Percentiles rank a stretch among this genome's conserved stretches.
These are phyloP conservation scores for Psophocarpus tetragonolobus DNA, from an alignment of 306 rosid genomes.

Conservation along the genomic window DNA sequence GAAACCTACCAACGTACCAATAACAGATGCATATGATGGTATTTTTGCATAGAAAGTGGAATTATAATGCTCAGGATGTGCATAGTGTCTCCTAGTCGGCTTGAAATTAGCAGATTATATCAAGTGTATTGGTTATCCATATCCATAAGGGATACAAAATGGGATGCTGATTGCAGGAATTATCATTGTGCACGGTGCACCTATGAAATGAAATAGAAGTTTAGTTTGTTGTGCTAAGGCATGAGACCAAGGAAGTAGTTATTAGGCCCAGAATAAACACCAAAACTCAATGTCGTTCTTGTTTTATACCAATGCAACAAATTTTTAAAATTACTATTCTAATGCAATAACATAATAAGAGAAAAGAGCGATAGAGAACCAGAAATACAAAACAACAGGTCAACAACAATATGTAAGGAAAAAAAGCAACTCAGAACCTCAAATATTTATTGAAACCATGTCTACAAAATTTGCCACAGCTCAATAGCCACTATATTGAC, in stretches of 20 bases:
- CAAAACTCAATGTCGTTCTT: no score
- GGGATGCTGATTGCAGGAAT: background rate
- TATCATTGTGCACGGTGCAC: background rate
- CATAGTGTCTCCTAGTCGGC: slow-evolving; percentile 89
- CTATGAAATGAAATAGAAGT: background rate
- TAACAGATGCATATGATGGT: slow-evolving; percentile 81
- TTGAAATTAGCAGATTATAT: slow-evolving; percentile 50
- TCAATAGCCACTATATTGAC: background rate
- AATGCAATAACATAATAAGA: background rate
- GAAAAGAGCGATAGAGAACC: background rate
- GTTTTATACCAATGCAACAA: no score
- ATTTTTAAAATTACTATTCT: no score
- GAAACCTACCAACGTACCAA: slow-evolving; percentile 74
- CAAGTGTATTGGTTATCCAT: slow-evolving; percentile 24
- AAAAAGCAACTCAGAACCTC: background rate
- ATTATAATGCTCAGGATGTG: slow-evolving; percentile 87
- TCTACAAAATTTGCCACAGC: slow-evolving; percentile 12
- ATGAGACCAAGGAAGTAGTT: background rate
- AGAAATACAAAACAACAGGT: background rate
- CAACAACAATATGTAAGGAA: background rate
- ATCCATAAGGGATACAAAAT: background rate
- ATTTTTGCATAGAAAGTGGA: slow-evolving; percentile 78
- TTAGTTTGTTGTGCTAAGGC: background rate
- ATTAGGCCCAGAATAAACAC: no score
- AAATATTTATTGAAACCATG: slow-evolving; percentile 2